A percentile compares a stretch with the other conserved stretches of the same genome.
Evolutionary conservation across 306 rosid genomes (phyloP).

Genomic region (Luffa aegyptiaca): DNA sequence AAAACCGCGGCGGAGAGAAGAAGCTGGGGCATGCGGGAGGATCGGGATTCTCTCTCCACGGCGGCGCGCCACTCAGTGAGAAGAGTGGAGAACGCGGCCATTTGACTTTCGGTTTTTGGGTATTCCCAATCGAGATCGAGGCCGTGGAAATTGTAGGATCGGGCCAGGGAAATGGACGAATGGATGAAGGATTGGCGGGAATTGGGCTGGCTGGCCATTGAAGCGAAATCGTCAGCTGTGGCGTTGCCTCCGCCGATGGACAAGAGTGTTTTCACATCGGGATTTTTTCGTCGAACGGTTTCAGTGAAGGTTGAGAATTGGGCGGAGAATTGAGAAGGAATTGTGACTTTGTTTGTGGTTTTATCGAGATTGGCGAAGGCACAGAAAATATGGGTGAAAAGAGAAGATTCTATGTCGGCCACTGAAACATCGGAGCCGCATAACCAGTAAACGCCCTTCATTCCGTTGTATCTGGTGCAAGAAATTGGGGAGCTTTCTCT

Average conservation of each 20-base stretch:
- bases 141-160: conserved; percentile 2
- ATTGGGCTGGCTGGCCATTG: conserved; percentile 1
- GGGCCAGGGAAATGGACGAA: conserved; percentile 11
- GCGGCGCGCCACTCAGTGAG: conserved; percentile 11
- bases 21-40: background rate
- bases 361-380: conserved; percentile 36
- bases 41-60: background rate
- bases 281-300: conserved; percentile 30
- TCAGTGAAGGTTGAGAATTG: conserved; percentile 25
- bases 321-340: conserved; percentile 17
- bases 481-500: no score
- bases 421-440: conserved; percentile 19
- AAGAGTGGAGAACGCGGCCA: background rate
- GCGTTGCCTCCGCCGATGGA: conserved; percentile 41
- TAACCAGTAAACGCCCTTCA: conserved; percentile 30
- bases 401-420: conserved; percentile 33
- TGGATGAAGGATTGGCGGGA: conserved; percentile 14
- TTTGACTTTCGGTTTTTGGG: background rate
- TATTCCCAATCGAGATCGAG: conserved; percentile 18
- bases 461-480: no score
- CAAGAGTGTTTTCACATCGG: conserved; percentile 27
- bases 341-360: conserved; percentile 18
- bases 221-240: conserved; percentile 17
- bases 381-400: conserved; percentile 58
- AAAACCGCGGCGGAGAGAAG: conserved; percentile 9